Conservation (phyloP, 2,329 filamentous ascomycete species). For the Lachnellula suecica region DNA sequence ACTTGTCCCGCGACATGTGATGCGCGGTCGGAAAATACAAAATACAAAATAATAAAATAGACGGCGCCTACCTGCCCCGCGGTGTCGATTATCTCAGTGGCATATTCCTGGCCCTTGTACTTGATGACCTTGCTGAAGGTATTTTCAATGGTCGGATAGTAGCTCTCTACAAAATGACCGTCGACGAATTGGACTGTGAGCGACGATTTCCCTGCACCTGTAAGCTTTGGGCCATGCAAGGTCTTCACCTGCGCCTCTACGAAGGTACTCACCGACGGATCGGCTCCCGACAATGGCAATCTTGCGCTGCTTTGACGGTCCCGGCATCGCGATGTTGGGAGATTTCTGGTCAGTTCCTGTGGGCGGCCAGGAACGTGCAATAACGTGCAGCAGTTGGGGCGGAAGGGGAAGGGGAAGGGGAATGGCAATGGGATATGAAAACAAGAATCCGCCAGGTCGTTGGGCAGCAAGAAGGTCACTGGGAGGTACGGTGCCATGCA, state of each 20-base stretch:
- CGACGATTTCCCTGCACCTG: conserved; percentile 83
- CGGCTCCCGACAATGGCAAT: conserved; percentile 94
- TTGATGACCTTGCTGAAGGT: conserved; percentile 96
- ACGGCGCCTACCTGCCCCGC: conserved; percentile 73
- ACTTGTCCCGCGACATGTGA: background rate
- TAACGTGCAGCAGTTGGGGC: too few relatives aligned
- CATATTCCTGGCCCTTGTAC: conserved; percentile 88
- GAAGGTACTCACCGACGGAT: conserved; percentile 74
- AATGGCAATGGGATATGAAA: background rate
- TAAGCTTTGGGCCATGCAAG: background rate
- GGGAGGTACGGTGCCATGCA: too few relatives aligned
- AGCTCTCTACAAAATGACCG: conserved; percentile 96
- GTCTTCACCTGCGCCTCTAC: background rate
- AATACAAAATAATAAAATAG: background rate
- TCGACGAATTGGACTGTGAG: conserved; percentile 97
- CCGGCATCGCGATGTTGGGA: conserved; percentile 21
- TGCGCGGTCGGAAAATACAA: background rate
- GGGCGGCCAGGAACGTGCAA: background rate
- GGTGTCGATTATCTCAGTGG: conserved; percentile 97
- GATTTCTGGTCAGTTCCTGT: background rate
- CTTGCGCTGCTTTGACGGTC: conserved; percentile 77
- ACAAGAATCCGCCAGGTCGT: too few relatives aligned
- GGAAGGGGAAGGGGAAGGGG: background rate
- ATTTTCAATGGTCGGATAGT: conserved; percentile 99
- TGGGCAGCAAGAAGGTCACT: too few relatives aligned